Percentiles rank a stretch among this genome's conserved stretches.
phyloP scores from a whole-genome alignment of 306 rosid genomes.

The Malus orientalis region DNA sequence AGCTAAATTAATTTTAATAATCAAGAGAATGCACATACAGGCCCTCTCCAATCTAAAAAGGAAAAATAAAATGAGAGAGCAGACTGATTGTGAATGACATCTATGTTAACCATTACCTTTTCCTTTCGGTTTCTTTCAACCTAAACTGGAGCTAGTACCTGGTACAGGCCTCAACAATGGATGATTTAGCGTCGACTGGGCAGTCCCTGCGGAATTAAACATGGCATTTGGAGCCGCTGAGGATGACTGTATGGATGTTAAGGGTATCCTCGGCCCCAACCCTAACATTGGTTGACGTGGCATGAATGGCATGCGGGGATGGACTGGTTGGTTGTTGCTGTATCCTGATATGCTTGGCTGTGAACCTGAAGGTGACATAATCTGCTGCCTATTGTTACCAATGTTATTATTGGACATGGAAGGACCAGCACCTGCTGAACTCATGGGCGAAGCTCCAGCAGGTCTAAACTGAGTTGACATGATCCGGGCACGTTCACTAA shows the following conservation, averaged over 20 bases:
- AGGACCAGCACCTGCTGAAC: slow-evolving; percentile 54
- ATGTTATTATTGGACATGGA: slow-evolving; percentile 55
- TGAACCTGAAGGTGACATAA: slow-evolving; percentile 64
- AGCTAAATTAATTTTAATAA: slow-evolving; percentile 21
- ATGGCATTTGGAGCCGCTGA: slow-evolving; percentile 57
- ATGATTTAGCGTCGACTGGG: slow-evolving; percentile 57
- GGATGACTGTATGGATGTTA: slow-evolving; percentile 61
- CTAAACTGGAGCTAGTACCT: slow-evolving; percentile 84
- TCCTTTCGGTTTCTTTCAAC: slow-evolving; percentile 41
- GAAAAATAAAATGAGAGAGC: slow-evolving; percentile 19
- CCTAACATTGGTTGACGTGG: slow-evolving; percentile 78
- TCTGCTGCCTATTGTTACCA: slow-evolving; percentile 66
- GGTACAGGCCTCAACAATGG: slow-evolving; percentile 83
- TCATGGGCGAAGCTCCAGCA: slow-evolving; percentile 46
- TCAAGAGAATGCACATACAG: slow-evolving; percentile 11
- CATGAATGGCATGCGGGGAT: slow-evolving; percentile 76
- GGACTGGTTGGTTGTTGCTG: slow-evolving; percentile 61
- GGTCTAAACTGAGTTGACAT: slow-evolving; percentile 67
- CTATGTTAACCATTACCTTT: slow-evolving; percentile 27
- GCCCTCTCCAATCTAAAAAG: slow-evolving; percentile 6
- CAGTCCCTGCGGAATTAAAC: slow-evolving; percentile 61
- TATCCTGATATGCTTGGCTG: slow-evolving; percentile 82
- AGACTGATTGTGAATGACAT: slow-evolving; percentile 20
- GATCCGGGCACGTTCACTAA: slow-evolving; percentile 66
- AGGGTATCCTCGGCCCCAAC: slow-evolving; percentile 80